Percentiles rank a stretch among this genome's conserved stretches.
Conservation (phyloP, 768 basidiomycete species). For the Lactarius hengduanensis region DNA sequence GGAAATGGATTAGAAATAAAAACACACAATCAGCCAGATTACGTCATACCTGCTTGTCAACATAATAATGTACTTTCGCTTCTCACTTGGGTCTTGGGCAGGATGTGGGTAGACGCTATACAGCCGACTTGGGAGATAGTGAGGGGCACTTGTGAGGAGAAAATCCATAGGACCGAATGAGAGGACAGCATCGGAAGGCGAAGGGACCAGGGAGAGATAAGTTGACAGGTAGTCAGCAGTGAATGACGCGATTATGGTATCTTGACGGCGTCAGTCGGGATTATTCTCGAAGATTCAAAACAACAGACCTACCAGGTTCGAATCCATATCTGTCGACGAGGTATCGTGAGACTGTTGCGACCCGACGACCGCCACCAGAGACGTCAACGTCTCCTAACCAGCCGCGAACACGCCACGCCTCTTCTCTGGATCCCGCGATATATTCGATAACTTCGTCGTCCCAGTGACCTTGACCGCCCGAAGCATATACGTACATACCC, state of each 20-base stretch:
- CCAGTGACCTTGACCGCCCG: constrained; percentile 57
- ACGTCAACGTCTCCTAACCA: constrained; percentile 85
- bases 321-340: constrained; percentile 81
- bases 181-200: constrained; percentile 69
- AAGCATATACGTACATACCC: constrained; percentile 67
- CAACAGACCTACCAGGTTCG: constrained; percentile 53
- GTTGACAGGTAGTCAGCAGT: constrained; percentile 73
- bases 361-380: constrained; percentile 59
- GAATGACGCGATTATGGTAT: constrained; percentile 72
- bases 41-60: constrained; percentile 60
- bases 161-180: constrained; percentile 81
- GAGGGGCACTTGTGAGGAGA: constrained; percentile 70
- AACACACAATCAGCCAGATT: not conserved
- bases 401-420: constrained; percentile 65
- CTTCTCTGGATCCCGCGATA: constrained; percentile 72
- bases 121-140: constrained; percentile 70
- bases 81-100: constrained; percentile 72
- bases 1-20: constrained; percentile 11
- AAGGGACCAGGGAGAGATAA: constrained; percentile 75
- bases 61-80: constrained; percentile 69
- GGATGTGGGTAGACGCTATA: constrained; percentile 80
- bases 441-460: constrained; percentile 77
- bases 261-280: constrained; percentile 37
- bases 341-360: constrained; percentile 69
- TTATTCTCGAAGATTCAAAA: not conserved